Evolutionary conservation across 345 rosid genomes (phyloP).

Genomic region (Cochlearia excelsa): DNA sequence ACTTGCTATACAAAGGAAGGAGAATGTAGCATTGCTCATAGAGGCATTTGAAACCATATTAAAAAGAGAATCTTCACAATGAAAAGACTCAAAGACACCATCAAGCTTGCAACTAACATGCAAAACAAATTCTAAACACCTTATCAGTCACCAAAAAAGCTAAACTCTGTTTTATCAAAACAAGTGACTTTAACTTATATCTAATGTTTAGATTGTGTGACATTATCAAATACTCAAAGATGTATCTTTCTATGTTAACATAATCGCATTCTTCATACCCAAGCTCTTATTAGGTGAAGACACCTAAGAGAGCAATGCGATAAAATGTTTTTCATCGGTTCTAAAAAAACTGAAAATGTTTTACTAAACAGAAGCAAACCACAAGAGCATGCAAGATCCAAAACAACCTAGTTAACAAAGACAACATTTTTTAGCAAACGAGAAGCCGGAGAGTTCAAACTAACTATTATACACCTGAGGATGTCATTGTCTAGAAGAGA

Average conservation of each 20-base stretch:
- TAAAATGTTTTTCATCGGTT: not conserved
- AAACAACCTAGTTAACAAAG: conserved; percentile 13
- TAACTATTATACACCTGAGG: conserved; percentile 34
- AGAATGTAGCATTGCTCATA: conserved; percentile 71
- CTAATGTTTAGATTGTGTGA: not conserved
- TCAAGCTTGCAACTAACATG: conserved; percentile 62
- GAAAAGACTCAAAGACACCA: conserved; percentile 37
- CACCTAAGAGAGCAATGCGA: not conserved
- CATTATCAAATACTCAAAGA: too few relatives aligned
- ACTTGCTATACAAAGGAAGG: conserved; percentile 65
- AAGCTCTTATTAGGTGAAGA: not conserved
- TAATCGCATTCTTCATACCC: not conserved
- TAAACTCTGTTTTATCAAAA: not conserved
- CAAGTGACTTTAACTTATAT: not conserved
- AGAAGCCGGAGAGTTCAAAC: conserved; percentile 26
- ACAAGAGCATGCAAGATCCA: not conserved
- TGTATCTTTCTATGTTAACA: too few relatives aligned
- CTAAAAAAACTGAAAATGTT: conserved; percentile 2
- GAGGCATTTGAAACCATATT: conserved; percentile 69
- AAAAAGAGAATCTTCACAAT: conserved; percentile 43
- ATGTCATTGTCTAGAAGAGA: conserved; percentile 15
- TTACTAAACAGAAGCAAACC: conserved; percentile 10
- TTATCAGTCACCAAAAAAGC: not conserved
- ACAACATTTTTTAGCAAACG: conserved; percentile 12
- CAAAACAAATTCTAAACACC: not conserved